Evolutionary conservation across 2,329 filamentous ascomycete species (phyloP), one percentile per base, ranked within the genome.

Genomic region (Apiospora pterosperma): DNA sequence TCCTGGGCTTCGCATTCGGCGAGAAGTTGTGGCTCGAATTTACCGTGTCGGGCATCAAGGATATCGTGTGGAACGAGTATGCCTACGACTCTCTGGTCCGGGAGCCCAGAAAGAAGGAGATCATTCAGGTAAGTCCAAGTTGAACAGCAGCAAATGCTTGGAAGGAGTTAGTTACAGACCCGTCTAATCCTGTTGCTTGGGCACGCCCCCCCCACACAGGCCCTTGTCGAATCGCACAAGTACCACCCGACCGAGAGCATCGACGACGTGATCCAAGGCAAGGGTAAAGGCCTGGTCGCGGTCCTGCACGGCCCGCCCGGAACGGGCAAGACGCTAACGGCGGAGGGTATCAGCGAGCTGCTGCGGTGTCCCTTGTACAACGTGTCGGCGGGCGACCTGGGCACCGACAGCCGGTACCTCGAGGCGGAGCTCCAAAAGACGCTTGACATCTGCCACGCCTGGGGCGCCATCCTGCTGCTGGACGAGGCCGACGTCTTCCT

Each of bases 1-100:
- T 97, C 0, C 84, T 96, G 1, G 94, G 93, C 0, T 97, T 97
- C 71, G 88, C 92, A 0, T 96, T 97, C 75, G 88, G 87, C 1
- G 92, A 97, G 77, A 97, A 97, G 78, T 82, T 92, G 11, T 97
- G 93, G 94, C 85, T 97, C 0, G 92, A 97, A 75, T 93, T 97
- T 71, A 89, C 88, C 0, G 89, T 97, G 23, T 92, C 90, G 0
- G 89, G 90, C 0, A 85, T 97, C 67, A 85, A 87, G 55, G 91
- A 96, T 4, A 95, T 97, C 67, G 84, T 88, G 39, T 97, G 92
- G 92, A 95, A 97, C 71, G 87, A 91, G 48, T 84, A 88, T 16
- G 93, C 93, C 0, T 97, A 96, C 77, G 87, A 91, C 60, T 93
- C 90, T 0, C 82, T 97, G 36, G 92, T 97, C 0, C 82, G 97